These are phyloP conservation scores for Aaosphaeria arxii DNA, from an alignment of 2,329 filamentous ascomycete species.

Conservation along the genomic window DNA sequence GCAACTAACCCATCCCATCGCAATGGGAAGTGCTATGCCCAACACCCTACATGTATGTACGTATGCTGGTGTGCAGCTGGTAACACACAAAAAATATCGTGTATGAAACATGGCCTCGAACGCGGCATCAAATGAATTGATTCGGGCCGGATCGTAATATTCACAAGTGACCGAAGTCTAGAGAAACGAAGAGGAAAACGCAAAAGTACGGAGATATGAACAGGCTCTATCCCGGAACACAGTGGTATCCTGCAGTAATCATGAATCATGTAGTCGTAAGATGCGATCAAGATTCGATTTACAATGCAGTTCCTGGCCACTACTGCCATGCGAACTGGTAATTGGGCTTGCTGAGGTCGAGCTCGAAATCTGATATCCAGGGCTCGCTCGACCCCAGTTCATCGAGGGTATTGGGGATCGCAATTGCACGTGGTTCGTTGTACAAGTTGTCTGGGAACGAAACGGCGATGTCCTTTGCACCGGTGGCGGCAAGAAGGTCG, in stretches of 20 bases:
- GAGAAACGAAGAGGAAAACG: conserved; percentile 14
- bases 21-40: too few species aligned
- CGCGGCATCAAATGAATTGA: conserved; percentile 3
- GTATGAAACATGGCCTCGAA: conserved; percentile 22
- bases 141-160: conserved; percentile 28
- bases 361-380: conserved; percentile 22
- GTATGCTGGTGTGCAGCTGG: not conserved
- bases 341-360: conserved; percentile 17
- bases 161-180: conserved; percentile 32
- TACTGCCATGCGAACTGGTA: not conserved
- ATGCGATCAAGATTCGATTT: conserved; percentile 5
- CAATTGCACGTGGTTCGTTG: conserved; percentile 26
- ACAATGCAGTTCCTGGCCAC: not conserved
- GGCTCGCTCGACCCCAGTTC: conserved; percentile 26
- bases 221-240: not conserved
- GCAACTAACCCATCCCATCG: too few species aligned
- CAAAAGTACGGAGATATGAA: conserved; percentile 15
- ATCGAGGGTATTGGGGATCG: conserved; percentile 29
- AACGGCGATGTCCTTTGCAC: not conserved
- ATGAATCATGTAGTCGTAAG: conserved; percentile 36
- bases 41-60: too few species aligned
- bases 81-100: not conserved
- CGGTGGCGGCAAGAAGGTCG: too few species aligned
- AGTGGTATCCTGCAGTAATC: conserved; percentile 27
- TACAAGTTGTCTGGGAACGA: conserved; percentile 18